Conservation (phyloP, 2,329 filamentous ascomycete species). For the Huntiella omanensis region DNA sequence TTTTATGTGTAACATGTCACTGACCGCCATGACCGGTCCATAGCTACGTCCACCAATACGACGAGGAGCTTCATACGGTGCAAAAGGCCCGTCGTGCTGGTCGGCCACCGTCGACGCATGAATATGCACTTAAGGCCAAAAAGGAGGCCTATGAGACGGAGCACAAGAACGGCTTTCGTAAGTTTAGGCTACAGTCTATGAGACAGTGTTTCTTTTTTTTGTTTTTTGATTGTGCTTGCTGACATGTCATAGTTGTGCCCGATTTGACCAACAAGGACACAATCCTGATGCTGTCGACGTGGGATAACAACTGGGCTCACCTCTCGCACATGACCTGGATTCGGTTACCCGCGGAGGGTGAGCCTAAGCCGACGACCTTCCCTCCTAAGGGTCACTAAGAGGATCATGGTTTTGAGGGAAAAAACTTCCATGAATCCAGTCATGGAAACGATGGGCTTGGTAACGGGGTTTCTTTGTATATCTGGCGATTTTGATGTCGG, state of each 20-base stretch:
- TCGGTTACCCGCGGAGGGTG: constrained; percentile 48
- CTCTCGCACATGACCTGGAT: constrained; percentile 61
- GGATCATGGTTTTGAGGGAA: no score
- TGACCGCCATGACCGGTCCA: constrained; percentile 11
- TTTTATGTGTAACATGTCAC: constrained; percentile 14
- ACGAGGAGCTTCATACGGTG: constrained; percentile 47
- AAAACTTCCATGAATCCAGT: no score
- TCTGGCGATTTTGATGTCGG: no score
- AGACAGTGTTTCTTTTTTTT: neutral
- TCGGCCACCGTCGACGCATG: constrained; percentile 55
- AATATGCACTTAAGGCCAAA: constrained; percentile 58
- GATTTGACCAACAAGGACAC: constrained; percentile 53
- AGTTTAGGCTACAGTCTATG: constrained; percentile 16
- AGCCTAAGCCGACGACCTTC: constrained; percentile 51
- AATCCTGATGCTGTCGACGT: constrained; percentile 45
- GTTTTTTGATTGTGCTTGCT: neutral
- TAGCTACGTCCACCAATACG: constrained; percentile 47
- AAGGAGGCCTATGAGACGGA: constrained; percentile 58
- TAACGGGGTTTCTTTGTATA: no score
- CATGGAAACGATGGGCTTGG: no score
- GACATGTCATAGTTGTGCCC: constrained; percentile 40
- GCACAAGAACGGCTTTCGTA: constrained; percentile 66
- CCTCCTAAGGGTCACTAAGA: constrained; percentile 32
- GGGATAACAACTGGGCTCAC: constrained; percentile 72
- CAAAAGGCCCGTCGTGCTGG: constrained; percentile 59